Evolutionary conservation across 176 grass and related monocot species (phyloP).

Genomic region (Triticum dicoccoides): DNA sequence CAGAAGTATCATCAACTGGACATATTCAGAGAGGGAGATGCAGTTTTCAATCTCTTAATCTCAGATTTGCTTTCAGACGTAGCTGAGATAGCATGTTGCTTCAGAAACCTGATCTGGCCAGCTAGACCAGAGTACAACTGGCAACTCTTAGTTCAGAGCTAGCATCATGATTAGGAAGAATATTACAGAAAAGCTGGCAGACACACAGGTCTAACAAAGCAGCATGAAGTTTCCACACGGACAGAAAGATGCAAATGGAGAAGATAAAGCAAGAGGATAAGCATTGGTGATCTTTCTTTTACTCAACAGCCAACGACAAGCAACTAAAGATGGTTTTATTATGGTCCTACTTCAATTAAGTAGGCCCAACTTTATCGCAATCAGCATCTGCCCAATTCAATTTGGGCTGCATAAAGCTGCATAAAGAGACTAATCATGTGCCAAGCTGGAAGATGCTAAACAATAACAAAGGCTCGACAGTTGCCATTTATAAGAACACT

Average conservation of each 20-base stretch:
- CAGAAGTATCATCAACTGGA: not conserved
- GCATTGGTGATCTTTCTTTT: slow-evolving; percentile 34
- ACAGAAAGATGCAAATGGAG: slow-evolving; percentile 20
- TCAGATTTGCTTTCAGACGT: not conserved
- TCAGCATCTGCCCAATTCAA: slow-evolving; percentile 38
- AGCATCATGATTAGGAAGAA: slow-evolving; percentile 30
- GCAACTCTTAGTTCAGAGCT: slow-evolving; percentile 21
- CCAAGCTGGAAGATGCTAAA: slow-evolving; percentile 33
- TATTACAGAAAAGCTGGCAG: slow-evolving; percentile 37
- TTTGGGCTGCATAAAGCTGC: slow-evolving; percentile 25
- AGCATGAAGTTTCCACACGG: slow-evolving; percentile 56
- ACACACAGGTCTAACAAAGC: slow-evolving; percentile 41
- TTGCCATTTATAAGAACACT: slow-evolving; percentile 17
- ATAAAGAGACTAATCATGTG: slow-evolving; percentile 36
- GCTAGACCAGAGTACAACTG: slow-evolving; percentile 19
- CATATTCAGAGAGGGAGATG: not conserved
- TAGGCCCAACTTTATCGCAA: slow-evolving; percentile 46
- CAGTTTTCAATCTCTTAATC: not conserved
- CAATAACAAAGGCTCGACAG: not conserved
- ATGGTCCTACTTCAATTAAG: slow-evolving; percentile 52
- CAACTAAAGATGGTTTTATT: slow-evolving; percentile 37
- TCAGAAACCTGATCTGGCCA: slow-evolving; percentile 21
- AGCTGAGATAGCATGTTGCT: not conserved
- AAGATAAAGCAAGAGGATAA: slow-evolving; percentile 47
- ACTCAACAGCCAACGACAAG: slow-evolving; percentile 31